These are phyloP conservation scores for Alternaria panax DNA, from an alignment of 2,329 filamentous ascomycete species.

Conservation along the genomic window DNA sequence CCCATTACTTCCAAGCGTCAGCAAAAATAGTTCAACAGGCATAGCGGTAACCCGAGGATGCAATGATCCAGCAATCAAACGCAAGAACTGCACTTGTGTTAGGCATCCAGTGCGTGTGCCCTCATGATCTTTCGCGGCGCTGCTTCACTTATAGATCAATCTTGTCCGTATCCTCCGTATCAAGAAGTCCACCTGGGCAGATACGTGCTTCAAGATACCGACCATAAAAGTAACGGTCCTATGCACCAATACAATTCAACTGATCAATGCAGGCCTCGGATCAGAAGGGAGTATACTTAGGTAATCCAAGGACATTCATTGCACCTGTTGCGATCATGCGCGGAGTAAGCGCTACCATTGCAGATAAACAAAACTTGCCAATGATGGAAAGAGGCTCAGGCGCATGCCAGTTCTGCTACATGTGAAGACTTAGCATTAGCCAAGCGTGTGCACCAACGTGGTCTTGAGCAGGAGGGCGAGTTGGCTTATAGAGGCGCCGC, in stretches of 20 bases:
- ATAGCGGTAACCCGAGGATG: background rate
- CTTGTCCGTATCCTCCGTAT: background rate
- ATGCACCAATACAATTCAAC: background rate
- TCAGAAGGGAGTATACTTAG: background rate
- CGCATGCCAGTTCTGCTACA: background rate
- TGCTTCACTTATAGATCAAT: background rate
- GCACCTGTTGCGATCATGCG: background rate
- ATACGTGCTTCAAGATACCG: background rate
- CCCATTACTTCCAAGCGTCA: background rate
- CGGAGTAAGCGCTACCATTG: background rate
- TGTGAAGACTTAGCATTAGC: background rate
- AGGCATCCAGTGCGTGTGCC: background rate
- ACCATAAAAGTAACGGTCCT: background rate
- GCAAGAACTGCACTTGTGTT: background rate
- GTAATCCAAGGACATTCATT: background rate
- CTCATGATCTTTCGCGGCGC: background rate
- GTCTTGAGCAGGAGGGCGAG: background rate
- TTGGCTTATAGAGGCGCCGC: background rate
- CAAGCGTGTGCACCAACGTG: background rate
- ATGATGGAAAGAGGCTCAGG: background rate
- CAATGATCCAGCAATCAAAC: background rate
- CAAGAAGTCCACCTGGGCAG: background rate
- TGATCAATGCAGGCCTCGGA: background rate
- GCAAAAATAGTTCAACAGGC: background rate
- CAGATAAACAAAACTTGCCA: background rate